These are phyloP conservation scores for Candida michaelii DNA, from an alignment of 805 yeast genomes.

Conservation along the genomic window DNA sequence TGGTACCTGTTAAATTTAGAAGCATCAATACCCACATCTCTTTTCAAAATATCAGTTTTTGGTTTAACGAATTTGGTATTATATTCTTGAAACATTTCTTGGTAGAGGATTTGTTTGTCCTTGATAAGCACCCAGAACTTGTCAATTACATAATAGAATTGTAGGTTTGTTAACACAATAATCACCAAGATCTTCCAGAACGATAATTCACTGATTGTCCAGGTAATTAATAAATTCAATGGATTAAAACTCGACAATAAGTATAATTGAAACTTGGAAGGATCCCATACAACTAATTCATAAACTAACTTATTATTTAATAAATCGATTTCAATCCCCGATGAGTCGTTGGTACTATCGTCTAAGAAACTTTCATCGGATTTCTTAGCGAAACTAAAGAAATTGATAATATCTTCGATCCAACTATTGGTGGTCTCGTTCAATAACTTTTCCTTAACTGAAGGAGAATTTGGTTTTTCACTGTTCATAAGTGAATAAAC, in stretches of 20 bases:
- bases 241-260: conserved; percentile 62
- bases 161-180: conserved; percentile 21
- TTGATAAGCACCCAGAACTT: conserved; percentile 48
- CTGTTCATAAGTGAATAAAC: conserved; percentile 35
- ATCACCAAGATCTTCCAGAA: conserved; percentile 32
- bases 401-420: not conserved
- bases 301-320: conserved; percentile 40
- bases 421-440: conserved; percentile 1
- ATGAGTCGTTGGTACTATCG: conserved; percentile 20
- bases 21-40: conserved; percentile 65
- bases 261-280: conserved; percentile 54
- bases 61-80: conserved; percentile 64
- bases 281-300: conserved; percentile 66
- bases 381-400: conserved; percentile 8
- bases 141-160: conserved; percentile 39
- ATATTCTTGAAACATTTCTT: conserved; percentile 63
- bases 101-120: conserved; percentile 60
- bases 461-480: conserved; percentile 26
- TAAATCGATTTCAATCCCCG: conserved; percentile 16
- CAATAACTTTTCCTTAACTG: conserved; percentile 17
- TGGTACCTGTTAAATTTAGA: conserved; percentile 37
- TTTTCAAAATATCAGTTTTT: conserved; percentile 46
- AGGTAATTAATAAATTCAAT: conserved; percentile 43
- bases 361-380: conserved; percentile 20
- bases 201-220: conserved; percentile 28